phyloP scores from a whole-genome alignment of 176 grass and related monocot genomes.

The Avena atlantica region DNA sequence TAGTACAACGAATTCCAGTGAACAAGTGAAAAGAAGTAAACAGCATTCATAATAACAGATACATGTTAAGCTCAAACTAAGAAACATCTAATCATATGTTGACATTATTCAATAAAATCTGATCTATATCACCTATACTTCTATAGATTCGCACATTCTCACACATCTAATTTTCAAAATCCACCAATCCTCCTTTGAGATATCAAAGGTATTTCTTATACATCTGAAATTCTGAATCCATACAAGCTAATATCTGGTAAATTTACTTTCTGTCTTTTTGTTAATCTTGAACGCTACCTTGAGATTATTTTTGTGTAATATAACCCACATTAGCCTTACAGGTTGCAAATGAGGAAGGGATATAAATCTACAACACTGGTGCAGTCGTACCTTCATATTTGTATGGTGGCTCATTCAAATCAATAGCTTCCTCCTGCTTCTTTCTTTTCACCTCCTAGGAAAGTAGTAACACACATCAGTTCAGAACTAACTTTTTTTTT shows the following conservation, averaged over 20 bases:
- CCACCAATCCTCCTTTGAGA: neutral
- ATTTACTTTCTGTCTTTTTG: neutral
- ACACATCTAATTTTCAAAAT: neutral
- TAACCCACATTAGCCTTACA: neutral
- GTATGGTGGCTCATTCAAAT: conserved; percentile 43
- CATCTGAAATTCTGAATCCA: neutral
- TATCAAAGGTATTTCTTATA: neutral
- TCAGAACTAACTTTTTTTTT: neutral
- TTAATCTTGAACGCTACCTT: too few species aligned
- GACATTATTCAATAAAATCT: neutral
- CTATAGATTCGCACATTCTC: conserved; percentile 4
- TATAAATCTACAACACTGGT: neutral
- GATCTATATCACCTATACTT: neutral
- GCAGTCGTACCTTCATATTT: conserved; percentile 34
- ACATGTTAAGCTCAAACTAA: neutral
- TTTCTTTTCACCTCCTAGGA: conserved; percentile 36
- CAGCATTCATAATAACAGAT: conserved; percentile 4
- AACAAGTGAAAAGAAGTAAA: neutral
- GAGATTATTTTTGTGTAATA: neutral
- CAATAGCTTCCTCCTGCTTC: conserved; percentile 24
- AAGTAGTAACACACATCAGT: neutral
- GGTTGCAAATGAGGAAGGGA: neutral
- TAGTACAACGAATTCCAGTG: conserved; percentile 1
- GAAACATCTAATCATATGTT: conserved; percentile 1
- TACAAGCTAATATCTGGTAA: neutral